Evolutionary conservation across 495 filamentous ascomycete species (phyloP), one percentile per base, ranked within the genome.

Genomic region (Podospora australis): DNA sequence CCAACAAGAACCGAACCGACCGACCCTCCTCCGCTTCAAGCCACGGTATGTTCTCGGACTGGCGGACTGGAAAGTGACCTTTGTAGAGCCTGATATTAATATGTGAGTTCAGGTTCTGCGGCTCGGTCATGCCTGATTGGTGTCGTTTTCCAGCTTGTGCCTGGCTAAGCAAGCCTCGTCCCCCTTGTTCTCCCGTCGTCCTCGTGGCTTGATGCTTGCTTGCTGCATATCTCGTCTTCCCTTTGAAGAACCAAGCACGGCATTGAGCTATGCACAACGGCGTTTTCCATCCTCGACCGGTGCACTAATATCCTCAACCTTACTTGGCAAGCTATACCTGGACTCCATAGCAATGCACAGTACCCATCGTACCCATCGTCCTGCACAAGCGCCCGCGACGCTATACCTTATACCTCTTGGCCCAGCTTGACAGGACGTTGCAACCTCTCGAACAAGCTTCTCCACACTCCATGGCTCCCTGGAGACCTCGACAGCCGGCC

Each of bases 41-140:
- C n/a, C n/a, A n/a, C 46, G 36, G 42, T 30, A 47, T 25, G 46
- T 45, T 42, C 44, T 59, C 52, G 36, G 46, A 29, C 44, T 38
- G 32, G 28, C 46, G 39, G 52, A 25, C 39, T 34, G 55, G 49
- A n/a, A n/a, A 48, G 54, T 60, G 60, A 64, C 57, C 55, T 60
- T 49, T 58, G 41, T 48, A 58, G 50, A 36, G 23, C 49, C 50
- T 49, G 39, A 46, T 60, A 58, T 66, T 65, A 65, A 63, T 63
- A 55, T 65, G 53, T 49, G 46, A 32, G 23, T 56, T 59, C 61
- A 64, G 62, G 61, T 63, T 58, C 62, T 47, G 35, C 53, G 49
- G 52, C 49, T 46, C 50, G 50, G 43, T 22, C 53, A 49, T 55
- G 54, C 52, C 56, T 60, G 52, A 57, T 56, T 59, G 56, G 56